A percentile compares a stretch with the other conserved stretches of the same genome.
Evolutionary conservation across 164 flowering plant species (phyloP).

Genomic region (Warburgia ugandensis): DNA sequence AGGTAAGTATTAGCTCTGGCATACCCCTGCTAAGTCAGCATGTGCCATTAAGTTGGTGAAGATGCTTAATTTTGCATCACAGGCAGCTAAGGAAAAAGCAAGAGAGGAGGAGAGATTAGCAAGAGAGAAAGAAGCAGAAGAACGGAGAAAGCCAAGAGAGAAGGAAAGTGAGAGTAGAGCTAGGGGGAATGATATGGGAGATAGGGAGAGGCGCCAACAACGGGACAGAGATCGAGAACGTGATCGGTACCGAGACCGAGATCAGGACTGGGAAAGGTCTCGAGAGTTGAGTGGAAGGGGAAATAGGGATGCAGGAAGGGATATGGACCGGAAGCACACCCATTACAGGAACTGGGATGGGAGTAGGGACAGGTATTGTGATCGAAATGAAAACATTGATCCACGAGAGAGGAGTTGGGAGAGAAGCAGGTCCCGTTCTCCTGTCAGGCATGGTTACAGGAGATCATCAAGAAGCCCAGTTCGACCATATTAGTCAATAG

Average conservation of each 20-base stretch:
- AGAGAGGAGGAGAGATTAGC: conserved; percentile 82
- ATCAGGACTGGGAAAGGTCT: conserved; percentile 46
- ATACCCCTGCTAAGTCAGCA: neutral
- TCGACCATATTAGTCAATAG: conserved; percentile 36
- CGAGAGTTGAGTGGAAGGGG: conserved; percentile 61
- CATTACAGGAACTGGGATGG: conserved; percentile 57
- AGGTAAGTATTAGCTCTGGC: conserved; percentile 38
- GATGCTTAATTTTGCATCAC: conserved; percentile 12
- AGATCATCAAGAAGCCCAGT: conserved; percentile 68
- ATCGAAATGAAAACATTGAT: conserved; percentile 26
- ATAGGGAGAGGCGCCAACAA: conserved; percentile 61
- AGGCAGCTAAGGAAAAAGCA: conserved; percentile 86
- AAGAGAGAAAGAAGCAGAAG: conserved; percentile 91
- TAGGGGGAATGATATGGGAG: conserved; percentile 57
- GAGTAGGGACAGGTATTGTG: conserved; percentile 59
- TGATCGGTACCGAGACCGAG: conserved; percentile 38
- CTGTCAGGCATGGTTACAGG: conserved; percentile 55
- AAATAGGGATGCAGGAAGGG: conserved; percentile 55
- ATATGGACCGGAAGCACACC: conserved; percentile 38
- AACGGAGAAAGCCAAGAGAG: conserved; percentile 65
- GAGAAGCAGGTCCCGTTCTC: conserved; percentile 77
- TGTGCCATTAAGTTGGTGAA: neutral
- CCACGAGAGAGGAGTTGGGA: too few relatives aligned
- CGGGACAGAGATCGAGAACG: conserved; percentile 48
- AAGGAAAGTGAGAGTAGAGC: conserved; percentile 53